phyloP scores from a whole-genome alignment of 176 grass and related monocot species.

The Tillandsia fasciculata region DNA sequence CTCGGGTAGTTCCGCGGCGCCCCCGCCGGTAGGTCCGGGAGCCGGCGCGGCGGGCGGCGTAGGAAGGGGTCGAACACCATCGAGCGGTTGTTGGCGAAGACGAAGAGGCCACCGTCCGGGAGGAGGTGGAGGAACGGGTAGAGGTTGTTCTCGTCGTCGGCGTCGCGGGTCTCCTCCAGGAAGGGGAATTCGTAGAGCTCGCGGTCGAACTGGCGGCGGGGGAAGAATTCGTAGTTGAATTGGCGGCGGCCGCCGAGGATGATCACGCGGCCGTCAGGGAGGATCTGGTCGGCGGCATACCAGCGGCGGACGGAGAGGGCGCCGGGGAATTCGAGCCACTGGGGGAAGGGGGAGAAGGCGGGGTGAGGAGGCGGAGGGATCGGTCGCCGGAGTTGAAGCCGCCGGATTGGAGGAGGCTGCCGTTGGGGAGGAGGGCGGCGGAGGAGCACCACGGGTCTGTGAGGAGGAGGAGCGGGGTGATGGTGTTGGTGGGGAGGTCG shows the following conservation, averaged over 20 bases:
- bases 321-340: conserved; percentile 44
- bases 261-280: conserved; percentile 59
- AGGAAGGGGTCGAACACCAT: conserved; percentile 43
- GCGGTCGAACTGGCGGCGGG: conserved; percentile 7
- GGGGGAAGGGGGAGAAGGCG: conserved; percentile 17
- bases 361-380: conserved; percentile 54
- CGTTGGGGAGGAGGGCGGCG: conserved; percentile 59
- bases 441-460: conserved; percentile 91
- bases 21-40: conserved; percentile 31
- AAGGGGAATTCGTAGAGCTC: conserved; percentile 46
- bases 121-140: conserved; percentile 93
- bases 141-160: conserved; percentile 62
- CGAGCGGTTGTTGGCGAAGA: conserved; percentile 68
- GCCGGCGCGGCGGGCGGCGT: conserved; percentile 27
- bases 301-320: conserved; percentile 38
- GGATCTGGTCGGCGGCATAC: conserved; percentile 62
- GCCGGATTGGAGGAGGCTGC: conserved; percentile 66
- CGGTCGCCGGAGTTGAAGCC: conserved; percentile 69
- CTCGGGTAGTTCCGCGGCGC: conserved; percentile 64
- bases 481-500: conserved; percentile 22
- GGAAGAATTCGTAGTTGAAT: conserved; percentile 84
- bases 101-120: conserved; percentile 65
- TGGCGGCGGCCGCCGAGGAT: conserved; percentile 54
- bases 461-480: conserved; percentile 43
- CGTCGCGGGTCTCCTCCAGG: conserved; percentile 60